phyloP scores from a whole-genome alignment of 73 alveolate genomes.

The Halteria grandinella region DNA sequence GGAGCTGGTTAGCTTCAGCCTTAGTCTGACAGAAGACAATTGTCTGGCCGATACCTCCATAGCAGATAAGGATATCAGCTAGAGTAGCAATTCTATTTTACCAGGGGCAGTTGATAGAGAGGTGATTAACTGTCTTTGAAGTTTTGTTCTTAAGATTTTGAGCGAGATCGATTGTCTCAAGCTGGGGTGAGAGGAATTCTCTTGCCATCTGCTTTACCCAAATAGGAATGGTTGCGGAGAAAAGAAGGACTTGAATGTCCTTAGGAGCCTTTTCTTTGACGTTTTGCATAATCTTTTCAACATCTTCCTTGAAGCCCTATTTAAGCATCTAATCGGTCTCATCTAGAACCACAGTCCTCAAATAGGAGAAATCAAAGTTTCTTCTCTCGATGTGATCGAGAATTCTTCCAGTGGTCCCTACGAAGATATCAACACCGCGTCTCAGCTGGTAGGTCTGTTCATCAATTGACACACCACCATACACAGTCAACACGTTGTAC shows the following conservation, averaged over 20 bases:
- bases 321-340: conserved; percentile 99
- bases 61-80: conserved; percentile 91
- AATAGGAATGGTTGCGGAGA: conserved; percentile 96
- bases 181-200: conserved; percentile 55
- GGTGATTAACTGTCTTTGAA: conserved; percentile 90
- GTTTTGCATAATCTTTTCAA: conserved; percentile 85
- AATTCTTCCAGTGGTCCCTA: conserved; percentile 99
- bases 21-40: conserved; percentile 95
- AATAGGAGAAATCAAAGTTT: conserved; percentile 69
- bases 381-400: conserved; percentile 93
- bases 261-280: conserved; percentile 2
- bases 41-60: conserved; percentile 89
- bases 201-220: conserved; percentile 97
- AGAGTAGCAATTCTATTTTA: conserved; percentile 86
- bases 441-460: conserved; percentile 88
- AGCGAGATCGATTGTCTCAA: conserved; percentile 81
- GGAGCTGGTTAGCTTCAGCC: conserved; percentile 90
- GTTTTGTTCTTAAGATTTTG: conserved; percentile 88
- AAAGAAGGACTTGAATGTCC: conserved; percentile 76
- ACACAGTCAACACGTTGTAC: conserved; percentile 64
- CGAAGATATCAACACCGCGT: conserved; percentile 94
- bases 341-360: conserved; percentile 86
- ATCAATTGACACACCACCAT: conserved; percentile 90
- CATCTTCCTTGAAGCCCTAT: conserved; percentile 98
- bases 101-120: conserved; percentile 89